Evolutionary conservation across 495 filamentous ascomycete genomes (phyloP), one percentile per base, ranked within the genome.

Genomic region (Trichoderma reesei): DNA sequence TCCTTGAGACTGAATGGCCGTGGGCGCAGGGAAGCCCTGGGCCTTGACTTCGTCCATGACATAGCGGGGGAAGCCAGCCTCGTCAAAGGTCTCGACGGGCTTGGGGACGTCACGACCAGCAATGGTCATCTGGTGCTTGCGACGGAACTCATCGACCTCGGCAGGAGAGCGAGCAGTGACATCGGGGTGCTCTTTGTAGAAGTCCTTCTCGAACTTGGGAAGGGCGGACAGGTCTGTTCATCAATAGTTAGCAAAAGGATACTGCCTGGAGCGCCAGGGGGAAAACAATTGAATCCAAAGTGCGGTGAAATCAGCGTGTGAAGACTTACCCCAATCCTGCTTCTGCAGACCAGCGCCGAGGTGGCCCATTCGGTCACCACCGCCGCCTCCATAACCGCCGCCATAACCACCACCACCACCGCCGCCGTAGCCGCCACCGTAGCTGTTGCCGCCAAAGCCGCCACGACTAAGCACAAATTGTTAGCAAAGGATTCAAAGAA

Each of bases 21-120:
- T 98, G 39, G 94, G 94, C 56, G 86, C 86, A 59, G 86, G 80
- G 75, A 98, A 98, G 33, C 94, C 94, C 79, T 97, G 92, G 59
- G 92, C 89, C 84, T 98, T 98, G 70, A 98, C 94, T 75, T 98
- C 94, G 72, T 88, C 90, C 87, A 98, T 90, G 54, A 98, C 94
- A 73, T 98, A 98, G 65, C 85, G 84, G 34, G 94, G 94, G 79
- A 98, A 98, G 7, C 90, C 90, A 72, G 94, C 94, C 79, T 98
- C 94, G 70, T 98, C 95, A 74, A 98, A 98, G 59, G 86, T 94
- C 74, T 96, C 86, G 54, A 98, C 92, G 59, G 94, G 95, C 69
- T 90, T 91, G 64, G 93, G 95, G 14, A 97, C 85, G 70, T 91
- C 82, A 37, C 63, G 72, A 46, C 94, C 94, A 64, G 87, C 80